phyloP scores from a whole-genome alignment of 768 basidiomycete species.

The Serendipita indica region DNA sequence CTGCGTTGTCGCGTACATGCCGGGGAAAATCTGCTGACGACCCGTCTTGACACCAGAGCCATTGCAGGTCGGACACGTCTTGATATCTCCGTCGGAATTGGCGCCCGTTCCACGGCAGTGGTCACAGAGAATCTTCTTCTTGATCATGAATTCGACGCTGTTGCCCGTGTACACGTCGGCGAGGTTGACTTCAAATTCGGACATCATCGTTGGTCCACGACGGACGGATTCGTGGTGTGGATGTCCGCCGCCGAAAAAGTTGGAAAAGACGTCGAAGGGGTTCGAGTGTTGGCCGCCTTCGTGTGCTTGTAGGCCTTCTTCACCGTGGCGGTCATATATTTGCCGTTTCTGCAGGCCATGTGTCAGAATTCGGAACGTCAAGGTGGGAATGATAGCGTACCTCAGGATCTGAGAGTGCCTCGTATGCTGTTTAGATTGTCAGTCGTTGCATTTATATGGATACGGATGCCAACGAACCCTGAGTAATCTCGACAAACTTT shows the following conservation, averaged over 20 bases:
- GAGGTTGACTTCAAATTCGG: slow-evolving; percentile 74
- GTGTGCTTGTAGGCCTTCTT: slow-evolving; percentile 86
- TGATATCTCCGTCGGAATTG: slow-evolving; percentile 74
- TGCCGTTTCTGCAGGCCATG: slow-evolving; percentile 54
- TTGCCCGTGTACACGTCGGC: slow-evolving; percentile 43
- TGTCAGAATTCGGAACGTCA: not conserved
- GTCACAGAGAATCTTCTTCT: slow-evolving; percentile 85
- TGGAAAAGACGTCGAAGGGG: slow-evolving; percentile 89
- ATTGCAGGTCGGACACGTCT: slow-evolving; percentile 68
- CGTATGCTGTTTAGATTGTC: slow-evolving; percentile 52
- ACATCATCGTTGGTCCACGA: slow-evolving; percentile 57
- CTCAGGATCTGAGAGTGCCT: slow-evolving; percentile 76
- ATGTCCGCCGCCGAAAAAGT: slow-evolving; percentile 74
- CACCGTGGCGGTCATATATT: slow-evolving; percentile 90
- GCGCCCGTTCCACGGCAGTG: slow-evolving; percentile 95
- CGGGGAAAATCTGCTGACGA: slow-evolving; percentile 92
- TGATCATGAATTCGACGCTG: slow-evolving; percentile 67
- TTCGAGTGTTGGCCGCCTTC: slow-evolving; percentile 50
- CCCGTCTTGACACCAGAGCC: slow-evolving; percentile 75
- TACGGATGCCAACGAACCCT: slow-evolving; percentile 37
- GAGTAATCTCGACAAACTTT: slow-evolving; percentile 81
- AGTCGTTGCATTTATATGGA: slow-evolving; percentile 18
- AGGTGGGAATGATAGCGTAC: slow-evolving; percentile 29
- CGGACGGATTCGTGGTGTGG: slow-evolving; percentile 45
- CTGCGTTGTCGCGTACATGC: slow-evolving; percentile 87